A percentile compares a stretch with the other conserved stretches of the same genome.
Evolutionary conservation across 2,329 filamentous ascomycete genomes (phyloP).

Genomic region (Colletotrichum lindemuthianum): DNA sequence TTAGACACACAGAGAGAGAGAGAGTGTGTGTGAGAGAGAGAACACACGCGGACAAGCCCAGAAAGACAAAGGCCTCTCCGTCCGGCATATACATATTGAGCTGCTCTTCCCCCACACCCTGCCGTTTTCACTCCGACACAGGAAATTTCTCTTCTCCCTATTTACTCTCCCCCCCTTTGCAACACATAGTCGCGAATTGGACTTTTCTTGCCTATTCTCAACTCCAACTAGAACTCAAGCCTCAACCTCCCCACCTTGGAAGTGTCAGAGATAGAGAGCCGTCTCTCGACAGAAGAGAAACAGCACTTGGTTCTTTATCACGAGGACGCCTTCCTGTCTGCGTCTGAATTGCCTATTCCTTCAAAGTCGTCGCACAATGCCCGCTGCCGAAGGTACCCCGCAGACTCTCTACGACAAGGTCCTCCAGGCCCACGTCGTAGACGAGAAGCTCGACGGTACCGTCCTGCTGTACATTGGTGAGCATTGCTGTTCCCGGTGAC

Average conservation of each 20-base stretch:
- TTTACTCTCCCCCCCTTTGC: slow-evolving; percentile 18
- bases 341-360: background rate
- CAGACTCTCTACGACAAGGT: slow-evolving; percentile 98
- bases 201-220: slow-evolving; percentile 6
- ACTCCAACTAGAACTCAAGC: background rate
- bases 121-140: slow-evolving; percentile 19
- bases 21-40: too few relatives aligned
- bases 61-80: slow-evolving; percentile 33
- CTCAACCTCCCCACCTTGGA: background rate
- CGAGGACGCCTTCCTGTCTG: slow-evolving; percentile 13
- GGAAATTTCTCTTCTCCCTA: slow-evolving; percentile 28
- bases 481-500: slow-evolving; percentile 40
- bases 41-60: too few relatives aligned
- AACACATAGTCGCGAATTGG: slow-evolving; percentile 19
- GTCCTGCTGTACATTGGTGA: slow-evolving; percentile 91
- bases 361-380: slow-evolving; percentile 68
- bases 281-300: background rate
- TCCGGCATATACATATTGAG: slow-evolving; percentile 35
- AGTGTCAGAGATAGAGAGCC: slow-evolving; percentile 1
- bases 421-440: slow-evolving; percentile 91
- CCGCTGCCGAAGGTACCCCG: slow-evolving; percentile 75
- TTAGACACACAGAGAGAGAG: too few relatives aligned
- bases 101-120: slow-evolving; percentile 34
- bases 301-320: slow-evolving; percentile 1
- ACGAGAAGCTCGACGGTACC: slow-evolving; percentile 94